phyloP scores from a whole-genome alignment of 352 stramenopile genomes.

The Globisporangium radiosum region DNA sequence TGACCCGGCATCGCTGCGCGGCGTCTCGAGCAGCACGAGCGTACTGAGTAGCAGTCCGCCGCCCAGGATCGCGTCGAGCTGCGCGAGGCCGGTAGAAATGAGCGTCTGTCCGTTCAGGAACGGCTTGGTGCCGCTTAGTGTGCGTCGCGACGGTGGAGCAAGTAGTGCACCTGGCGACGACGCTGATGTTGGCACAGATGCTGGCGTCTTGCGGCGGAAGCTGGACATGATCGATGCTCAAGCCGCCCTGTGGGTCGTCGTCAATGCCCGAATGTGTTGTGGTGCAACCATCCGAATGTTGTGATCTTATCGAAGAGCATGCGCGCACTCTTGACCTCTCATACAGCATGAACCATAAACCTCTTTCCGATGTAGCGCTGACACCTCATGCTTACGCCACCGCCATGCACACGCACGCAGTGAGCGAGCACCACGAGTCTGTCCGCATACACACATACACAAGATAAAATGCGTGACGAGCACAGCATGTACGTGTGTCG shows the following conservation, averaged over 20 bases:
- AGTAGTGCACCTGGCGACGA: background rate
- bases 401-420: too few relatives aligned
- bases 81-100: slow-evolving; percentile 38
- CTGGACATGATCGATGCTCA: slow-evolving; percentile 24
- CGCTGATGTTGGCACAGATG: background rate
- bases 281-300: too few relatives aligned
- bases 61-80: slow-evolving; percentile 50
- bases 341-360: too few relatives aligned
- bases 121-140: slow-evolving; percentile 42
- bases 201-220: slow-evolving; percentile 32
- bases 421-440: too few relatives aligned
- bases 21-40: slow-evolving; percentile 40
- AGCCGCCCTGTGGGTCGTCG: background rate
- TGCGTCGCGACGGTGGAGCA: background rate
- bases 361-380: too few relatives aligned
- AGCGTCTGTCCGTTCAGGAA: slow-evolving; percentile 68
- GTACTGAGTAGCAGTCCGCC: slow-evolving; percentile 48
- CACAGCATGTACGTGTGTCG: too few relatives aligned
- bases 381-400: too few relatives aligned
- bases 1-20: slow-evolving; percentile 12
- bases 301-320: too few relatives aligned
- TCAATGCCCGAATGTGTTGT: too few relatives aligned
- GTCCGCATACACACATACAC: too few relatives aligned
- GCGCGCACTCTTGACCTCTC: too few relatives aligned
- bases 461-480: too few relatives aligned